phyloP scores from a whole-genome alignment of 208 protist genomes.

The Wallacemonas sp. region DNA sequence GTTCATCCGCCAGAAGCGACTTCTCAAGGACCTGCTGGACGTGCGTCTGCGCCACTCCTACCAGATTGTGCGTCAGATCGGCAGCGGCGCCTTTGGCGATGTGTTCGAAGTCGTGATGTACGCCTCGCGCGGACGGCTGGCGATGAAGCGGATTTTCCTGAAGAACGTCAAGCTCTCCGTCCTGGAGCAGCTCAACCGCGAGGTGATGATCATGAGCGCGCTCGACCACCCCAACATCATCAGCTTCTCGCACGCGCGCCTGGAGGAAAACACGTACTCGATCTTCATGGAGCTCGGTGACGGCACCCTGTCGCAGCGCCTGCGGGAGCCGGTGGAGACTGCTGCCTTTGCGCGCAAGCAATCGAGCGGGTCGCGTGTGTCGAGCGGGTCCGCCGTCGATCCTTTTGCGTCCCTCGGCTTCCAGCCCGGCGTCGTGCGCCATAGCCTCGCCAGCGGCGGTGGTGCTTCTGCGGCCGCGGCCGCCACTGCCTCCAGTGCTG shows the following conservation, averaged over 20 bases:
- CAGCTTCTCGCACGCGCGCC: slow-evolving; percentile 64
- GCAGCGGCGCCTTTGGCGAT: slow-evolving; percentile 73
- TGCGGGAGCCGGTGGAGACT: slow-evolving; percentile 29
- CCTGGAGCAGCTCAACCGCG: slow-evolving; percentile 70
- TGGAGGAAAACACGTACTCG: slow-evolving; percentile 64
- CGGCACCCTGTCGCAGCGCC: slow-evolving; percentile 40
- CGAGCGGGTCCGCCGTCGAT: slow-evolving; percentile 2
- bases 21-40: slow-evolving; percentile 55
- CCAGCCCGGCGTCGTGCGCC: slow-evolving; percentile 18
- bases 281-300: slow-evolving; percentile 90
- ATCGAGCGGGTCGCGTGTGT: neutral
- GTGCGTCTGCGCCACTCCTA: slow-evolving; percentile 46
- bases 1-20: slow-evolving; percentile 42
- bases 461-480: neutral
- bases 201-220: slow-evolving; percentile 74
- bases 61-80: slow-evolving; percentile 67
- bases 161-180: slow-evolving; percentile 48
- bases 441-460: slow-evolving; percentile 17
- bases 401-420: neutral
- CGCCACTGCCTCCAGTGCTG: neutral
- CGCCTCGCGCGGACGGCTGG: slow-evolving; percentile 65
- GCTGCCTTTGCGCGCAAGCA: neutral
- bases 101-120: slow-evolving; percentile 78
- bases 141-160: slow-evolving; percentile 83
- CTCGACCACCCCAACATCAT: slow-evolving; percentile 83